Base-by-base conservation (phyloP, 106 monocot species). In the Xerophyta viscosa region DNA sequence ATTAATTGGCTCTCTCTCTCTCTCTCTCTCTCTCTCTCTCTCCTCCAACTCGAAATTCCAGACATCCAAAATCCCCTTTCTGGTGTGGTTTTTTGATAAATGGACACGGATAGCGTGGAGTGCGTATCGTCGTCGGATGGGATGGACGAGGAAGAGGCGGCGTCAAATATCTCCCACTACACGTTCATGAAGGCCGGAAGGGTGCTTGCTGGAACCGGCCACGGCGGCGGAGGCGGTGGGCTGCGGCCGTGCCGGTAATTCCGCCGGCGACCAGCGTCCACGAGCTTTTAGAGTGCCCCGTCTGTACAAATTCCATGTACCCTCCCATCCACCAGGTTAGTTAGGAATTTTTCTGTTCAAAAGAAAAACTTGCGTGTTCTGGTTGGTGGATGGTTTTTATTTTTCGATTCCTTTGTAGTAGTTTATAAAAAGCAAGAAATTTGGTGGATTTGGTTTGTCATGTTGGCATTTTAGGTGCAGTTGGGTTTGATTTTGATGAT, bases 251-350 rank as follows among this genome's bases (percentile, higher is more conserved):
- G 41, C 41, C 60, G 13, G 71, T 54, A 37, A 67, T 71, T 1
- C 21, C 75, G 2, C 81, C 81, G 15, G 53, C 71, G 21, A 67
- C 73, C 19, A 80, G 80, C 65, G 77, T 86, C 23, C 76, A 80
- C 46, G 86, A 86, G 60, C 69, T 86, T 41, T 70, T 86, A 8
- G 86, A 86, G 47, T 86, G 86, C 50, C 86, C 86, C 23, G 86
- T 86, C 31, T 86, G 86, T 58, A 86, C 80, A 29, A 86, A 86
- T 33, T 86, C 86, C 19, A 86, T 86, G 86, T 86, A 86, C 61
- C 86, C 86, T 2, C 86, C 86, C 11, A 86, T 86, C 29, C 86
- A 86, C 24, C 86, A 86, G 86, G 86, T 80, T n/a, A 12, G 50
- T 4, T 26, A 39, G 39, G 3, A 1, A 15, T 15, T 12, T 2